phyloP scores from a whole-genome alignment of 805 yeast genomes.

The Candida pseudofarinosa region DNA sequence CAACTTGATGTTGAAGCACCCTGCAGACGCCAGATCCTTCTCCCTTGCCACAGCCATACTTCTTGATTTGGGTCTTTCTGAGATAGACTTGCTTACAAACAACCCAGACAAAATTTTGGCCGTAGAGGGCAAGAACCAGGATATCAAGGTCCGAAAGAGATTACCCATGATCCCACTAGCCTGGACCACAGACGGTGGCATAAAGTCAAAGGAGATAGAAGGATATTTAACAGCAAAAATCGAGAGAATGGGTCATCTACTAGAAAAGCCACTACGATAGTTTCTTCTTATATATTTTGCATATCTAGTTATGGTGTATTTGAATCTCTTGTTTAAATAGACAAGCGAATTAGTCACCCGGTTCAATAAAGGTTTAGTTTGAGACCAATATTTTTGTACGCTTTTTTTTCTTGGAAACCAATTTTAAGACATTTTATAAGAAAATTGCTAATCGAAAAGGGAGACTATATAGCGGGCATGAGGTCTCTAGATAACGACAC shows the following conservation, averaged over 20 bases:
- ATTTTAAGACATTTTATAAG: not conserved
- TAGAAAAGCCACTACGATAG: constrained; percentile 44
- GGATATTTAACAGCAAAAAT: constrained; percentile 92
- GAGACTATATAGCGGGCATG: not conserved
- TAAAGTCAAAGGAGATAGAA: constrained; percentile 80
- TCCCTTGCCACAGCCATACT: constrained; percentile 91
- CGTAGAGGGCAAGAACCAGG: constrained; percentile 80
- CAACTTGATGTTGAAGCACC: constrained; percentile 85
- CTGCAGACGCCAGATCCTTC: constrained; percentile 96
- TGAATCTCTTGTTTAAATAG: not conserved
- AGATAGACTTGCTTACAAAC: constrained; percentile 80
- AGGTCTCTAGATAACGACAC: not conserved
- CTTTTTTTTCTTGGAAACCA: not conserved
- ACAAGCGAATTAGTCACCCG: not conserved
- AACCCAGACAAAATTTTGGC: constrained; percentile 96
- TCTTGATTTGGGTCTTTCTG: constrained; percentile 69
- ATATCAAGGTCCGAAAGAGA: constrained; percentile 75
- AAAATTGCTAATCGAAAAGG: not conserved
- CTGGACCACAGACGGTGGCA: constrained; percentile 65
- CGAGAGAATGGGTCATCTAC: constrained; percentile 94
- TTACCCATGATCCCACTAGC: constrained; percentile 97
- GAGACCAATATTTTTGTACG: not conserved
- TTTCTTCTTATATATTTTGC: not conserved
- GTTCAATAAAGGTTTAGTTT: not conserved
- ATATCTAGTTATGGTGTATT: not conserved